These are phyloP conservation scores for Suhomyces maxii DNA, from an alignment of 1,139 yeast genomes.

Conservation along the genomic window DNA sequence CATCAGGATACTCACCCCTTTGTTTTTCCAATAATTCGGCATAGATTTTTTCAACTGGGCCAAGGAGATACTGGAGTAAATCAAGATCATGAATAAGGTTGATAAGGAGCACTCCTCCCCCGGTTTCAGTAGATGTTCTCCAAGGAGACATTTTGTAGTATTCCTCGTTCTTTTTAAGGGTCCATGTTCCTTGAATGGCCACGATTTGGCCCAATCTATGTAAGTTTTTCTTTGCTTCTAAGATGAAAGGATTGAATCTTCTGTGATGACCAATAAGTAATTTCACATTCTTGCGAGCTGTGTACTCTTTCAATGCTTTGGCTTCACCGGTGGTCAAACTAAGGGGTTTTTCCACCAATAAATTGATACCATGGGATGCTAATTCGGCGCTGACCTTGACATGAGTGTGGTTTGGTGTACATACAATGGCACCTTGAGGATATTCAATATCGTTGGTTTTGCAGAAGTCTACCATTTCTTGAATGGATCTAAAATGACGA, in stretches of 20 bases:
- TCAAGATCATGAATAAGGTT: slow-evolving; percentile 45
- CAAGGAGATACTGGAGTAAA: slow-evolving; percentile 37
- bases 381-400: slow-evolving; percentile 33
- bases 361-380: slow-evolving; percentile 34
- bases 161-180: slow-evolving; percentile 33
- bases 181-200: slow-evolving; percentile 45
- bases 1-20: slow-evolving; percentile 27
- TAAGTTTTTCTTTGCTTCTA: slow-evolving; percentile 34
- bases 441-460: slow-evolving; percentile 16
- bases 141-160: slow-evolving; percentile 37
- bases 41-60: slow-evolving; percentile 39
- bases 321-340: slow-evolving; percentile 34
- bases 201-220: slow-evolving; percentile 31
- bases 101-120: slow-evolving; percentile 43
- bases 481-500: slow-evolving; percentile 28
- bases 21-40: slow-evolving; percentile 39
- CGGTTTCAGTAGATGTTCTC: slow-evolving; percentile 33
- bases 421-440: slow-evolving; percentile 42
- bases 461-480: slow-evolving; percentile 30
- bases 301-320: slow-evolving; percentile 28
- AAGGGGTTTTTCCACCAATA: slow-evolving; percentile 42
- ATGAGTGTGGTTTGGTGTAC: slow-evolving; percentile 45
- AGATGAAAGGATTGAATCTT: slow-evolving; percentile 39
- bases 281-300: slow-evolving; percentile 23
- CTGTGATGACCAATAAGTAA: slow-evolving; percentile 43